Base-by-base conservation (phyloP, 1,284 basidiomycete species). In the Cutaneotrichosporon cutaneum region DNA sequence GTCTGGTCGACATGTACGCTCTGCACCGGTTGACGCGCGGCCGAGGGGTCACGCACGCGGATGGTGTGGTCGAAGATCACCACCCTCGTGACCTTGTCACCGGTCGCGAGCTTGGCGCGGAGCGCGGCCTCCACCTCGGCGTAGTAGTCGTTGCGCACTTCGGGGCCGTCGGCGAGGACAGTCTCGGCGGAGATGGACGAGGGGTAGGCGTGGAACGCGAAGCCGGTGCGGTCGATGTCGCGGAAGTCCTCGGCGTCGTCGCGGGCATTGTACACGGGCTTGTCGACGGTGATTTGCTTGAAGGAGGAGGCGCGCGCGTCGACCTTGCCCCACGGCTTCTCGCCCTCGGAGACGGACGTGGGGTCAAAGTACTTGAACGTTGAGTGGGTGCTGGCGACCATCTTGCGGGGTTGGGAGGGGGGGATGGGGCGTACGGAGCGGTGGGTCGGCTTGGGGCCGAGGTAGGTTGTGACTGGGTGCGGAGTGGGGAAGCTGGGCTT, bases 1-100 rank as follows among this genome's bases (percentile, higher is more conserved):
- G 65, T 67, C 60, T 67, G 65, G 60, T 67, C 65, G 42, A 67
- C 62, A 27, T 67, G 65, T 21, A 67, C 65, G 21, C 27, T 52
- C 45, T 52, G 48, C 9, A 66, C 64, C 6, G 64, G 64, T 51
- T 66, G 64, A 7, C 64, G 61, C 22, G 64, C 59, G 0, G 64
- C 53, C 1, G 21, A 9, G 4, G 64, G 64, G 51, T 61, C 32
- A 51, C 58, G 62, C 22, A 66, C 53, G 45, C 64, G 64, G 47
- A 66, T 60, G 14, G 64, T 66, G 61, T 66, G 64, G 59, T 66
- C 64, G 59, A 66, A 66, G 21, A 63, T 58, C 14, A 63, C 50
- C 2, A 66, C 35, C 18, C 44, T 27, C 42, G 48, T 59, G 6
- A 66, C 30, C 39, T 60, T 59, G 18, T 33, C 27, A 2, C 64